Evolutionary conservation across 2,329 filamentous ascomycete genomes (phyloP).

Genomic region (Sordariomycetes sp.): DNA sequence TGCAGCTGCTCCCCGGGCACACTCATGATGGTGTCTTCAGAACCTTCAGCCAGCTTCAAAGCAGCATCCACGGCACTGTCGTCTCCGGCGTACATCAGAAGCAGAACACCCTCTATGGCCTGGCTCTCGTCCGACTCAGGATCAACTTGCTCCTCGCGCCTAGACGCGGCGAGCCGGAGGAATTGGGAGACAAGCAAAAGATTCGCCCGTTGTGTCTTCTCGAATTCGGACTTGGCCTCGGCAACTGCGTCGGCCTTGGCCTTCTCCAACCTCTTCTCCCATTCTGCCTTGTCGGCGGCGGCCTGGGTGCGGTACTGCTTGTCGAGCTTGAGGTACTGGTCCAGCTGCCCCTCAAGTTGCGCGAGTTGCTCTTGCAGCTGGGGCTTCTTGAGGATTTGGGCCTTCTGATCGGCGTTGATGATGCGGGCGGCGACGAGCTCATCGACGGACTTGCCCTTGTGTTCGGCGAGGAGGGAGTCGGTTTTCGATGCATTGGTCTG

Average conservation of each 20-base stretch:
- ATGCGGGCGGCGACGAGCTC: slow-evolving; percentile 62
- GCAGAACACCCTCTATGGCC: slow-evolving; percentile 71
- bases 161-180: slow-evolving; percentile 67
- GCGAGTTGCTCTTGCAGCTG: slow-evolving; percentile 57
- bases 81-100: slow-evolving; percentile 72
- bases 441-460: slow-evolving; percentile 62
- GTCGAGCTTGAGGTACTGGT: slow-evolving; percentile 67
- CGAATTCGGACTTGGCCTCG: slow-evolving; percentile 37
- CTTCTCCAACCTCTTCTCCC: slow-evolving; percentile 49
- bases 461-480: slow-evolving; percentile 58
- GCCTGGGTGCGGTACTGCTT: slow-evolving; percentile 58
- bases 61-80: slow-evolving; percentile 65
- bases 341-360: slow-evolving; percentile 65
- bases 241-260: slow-evolving; percentile 43
- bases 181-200: slow-evolving; percentile 70
- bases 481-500: slow-evolving; percentile 65
- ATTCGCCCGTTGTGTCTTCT: slow-evolving; percentile 51
- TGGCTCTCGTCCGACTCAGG: slow-evolving; percentile 61
- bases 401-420: slow-evolving; percentile 75
- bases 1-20: slow-evolving; percentile 56
- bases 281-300: slow-evolving; percentile 47
- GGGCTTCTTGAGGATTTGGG: slow-evolving; percentile 69
- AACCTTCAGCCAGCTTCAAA: slow-evolving; percentile 67
- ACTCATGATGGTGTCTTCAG: slow-evolving; percentile 55
- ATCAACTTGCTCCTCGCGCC: slow-evolving; percentile 60